phyloP scores from a whole-genome alignment of 2,329 filamentous ascomycete species.

The Exophiala viscosa region DNA sequence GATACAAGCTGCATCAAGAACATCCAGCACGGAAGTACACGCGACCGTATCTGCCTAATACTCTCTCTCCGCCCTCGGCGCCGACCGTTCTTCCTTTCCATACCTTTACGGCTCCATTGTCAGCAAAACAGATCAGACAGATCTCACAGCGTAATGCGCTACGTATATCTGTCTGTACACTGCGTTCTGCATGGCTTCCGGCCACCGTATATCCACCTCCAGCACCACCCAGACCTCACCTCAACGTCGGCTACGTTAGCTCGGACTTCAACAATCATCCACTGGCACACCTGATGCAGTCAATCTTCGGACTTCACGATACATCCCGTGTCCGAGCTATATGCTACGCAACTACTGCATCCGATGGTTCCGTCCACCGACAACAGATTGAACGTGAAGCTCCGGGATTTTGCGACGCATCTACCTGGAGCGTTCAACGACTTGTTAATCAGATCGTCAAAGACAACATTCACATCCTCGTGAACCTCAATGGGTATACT shows the following conservation, averaged over 20 bases:
- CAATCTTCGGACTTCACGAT: conserved; percentile 90
- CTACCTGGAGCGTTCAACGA: conserved; percentile 76
- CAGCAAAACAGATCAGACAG: conserved; percentile 82
- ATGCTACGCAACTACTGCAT: conserved; percentile 92
- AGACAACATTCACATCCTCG: conserved; percentile 87
- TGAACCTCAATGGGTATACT: conserved; percentile 98
- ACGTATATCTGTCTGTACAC: conserved; percentile 84
- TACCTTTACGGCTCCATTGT: conserved; percentile 92
- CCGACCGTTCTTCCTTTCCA: conserved; percentile 96
- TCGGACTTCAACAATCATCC: conserved; percentile 99
- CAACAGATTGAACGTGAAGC: conserved; percentile 91
- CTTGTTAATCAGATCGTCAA: conserved; percentile 80
- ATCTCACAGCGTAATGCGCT: conserved; percentile 95
- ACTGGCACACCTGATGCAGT: conserved; percentile 95
- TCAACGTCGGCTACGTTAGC: conserved; percentile 95
- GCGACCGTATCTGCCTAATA: conserved; percentile 68
- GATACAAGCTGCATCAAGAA: conserved; percentile 60
- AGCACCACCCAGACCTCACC: conserved; percentile 69
- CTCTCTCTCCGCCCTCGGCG: conserved; percentile 74
- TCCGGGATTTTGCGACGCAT: conserved; percentile 85
- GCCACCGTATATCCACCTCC: conserved; percentile 79
- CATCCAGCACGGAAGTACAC: conserved; percentile 60
- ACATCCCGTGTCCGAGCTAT: conserved; percentile 70
- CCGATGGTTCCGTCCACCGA: conserved; percentile 83
- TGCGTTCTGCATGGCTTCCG: conserved; percentile 83